Conservation (phyloP, 2,329 filamentous ascomycete genomes). For the Cryphonectria radicalis region DNA sequence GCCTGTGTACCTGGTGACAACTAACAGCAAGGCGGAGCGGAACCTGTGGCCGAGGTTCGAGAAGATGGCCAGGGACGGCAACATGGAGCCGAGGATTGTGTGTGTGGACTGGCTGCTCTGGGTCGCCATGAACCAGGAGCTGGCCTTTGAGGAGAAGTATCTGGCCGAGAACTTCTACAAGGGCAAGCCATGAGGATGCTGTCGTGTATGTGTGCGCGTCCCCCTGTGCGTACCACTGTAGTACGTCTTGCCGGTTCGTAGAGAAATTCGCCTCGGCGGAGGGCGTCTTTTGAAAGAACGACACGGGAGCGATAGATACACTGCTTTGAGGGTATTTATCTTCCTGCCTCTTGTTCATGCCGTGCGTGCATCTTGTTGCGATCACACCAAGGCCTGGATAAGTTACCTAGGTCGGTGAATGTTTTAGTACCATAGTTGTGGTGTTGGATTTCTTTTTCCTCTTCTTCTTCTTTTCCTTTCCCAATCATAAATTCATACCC, state of each 20-base stretch:
- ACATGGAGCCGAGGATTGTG: conserved; percentile 82
- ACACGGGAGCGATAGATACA: not conserved
- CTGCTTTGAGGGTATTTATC: not conserved
- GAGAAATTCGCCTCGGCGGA: not conserved
- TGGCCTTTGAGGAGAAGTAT: conserved; percentile 70
- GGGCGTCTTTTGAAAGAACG: not conserved
- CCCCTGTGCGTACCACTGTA: not conserved
- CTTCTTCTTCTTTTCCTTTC: too few species aligned
- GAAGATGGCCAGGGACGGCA: conserved; percentile 75
- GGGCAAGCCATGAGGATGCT: conserved; percentile 12
- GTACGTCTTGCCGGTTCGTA: not conserved
- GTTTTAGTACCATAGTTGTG: not conserved
- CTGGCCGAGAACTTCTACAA: conserved; percentile 52
- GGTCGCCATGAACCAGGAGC: conserved; percentile 84
- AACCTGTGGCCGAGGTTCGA: conserved; percentile 80
- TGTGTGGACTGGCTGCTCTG: conserved; percentile 88
- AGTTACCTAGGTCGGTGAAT: not conserved
- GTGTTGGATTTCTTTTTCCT: too few species aligned
- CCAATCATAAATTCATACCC: not conserved
- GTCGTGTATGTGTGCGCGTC: not conserved
- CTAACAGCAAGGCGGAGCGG: conserved; percentile 67
- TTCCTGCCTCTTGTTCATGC: not conserved
- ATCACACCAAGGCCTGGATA: not conserved
- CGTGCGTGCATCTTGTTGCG: not conserved
- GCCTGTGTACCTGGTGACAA: conserved; percentile 83